phyloP scores from a whole-genome alignment of 176 grass and related monocot genomes.

The Luzula sylvatica region DNA sequence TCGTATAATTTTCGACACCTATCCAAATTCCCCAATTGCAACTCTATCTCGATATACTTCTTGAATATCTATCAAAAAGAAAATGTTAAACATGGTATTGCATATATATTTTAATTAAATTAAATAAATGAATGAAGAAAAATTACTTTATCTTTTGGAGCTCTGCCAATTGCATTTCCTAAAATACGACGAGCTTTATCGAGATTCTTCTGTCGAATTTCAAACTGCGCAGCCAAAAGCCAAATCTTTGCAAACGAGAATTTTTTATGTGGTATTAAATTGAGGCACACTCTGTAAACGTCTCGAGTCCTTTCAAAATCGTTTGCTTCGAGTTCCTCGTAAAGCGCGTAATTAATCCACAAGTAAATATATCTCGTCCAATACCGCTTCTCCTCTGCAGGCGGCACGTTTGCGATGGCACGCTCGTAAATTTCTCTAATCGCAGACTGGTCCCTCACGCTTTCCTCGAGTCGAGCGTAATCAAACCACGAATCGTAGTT shows the following conservation, averaged over 20 bases:
- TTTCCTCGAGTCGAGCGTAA: slow-evolving; percentile 73
- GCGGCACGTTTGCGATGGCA: slow-evolving; percentile 67
- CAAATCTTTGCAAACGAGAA: slow-evolving; percentile 79
- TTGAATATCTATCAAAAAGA: slow-evolving; percentile 43
- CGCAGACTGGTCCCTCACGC: slow-evolving; percentile 48
- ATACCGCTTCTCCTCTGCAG: slow-evolving; percentile 74
- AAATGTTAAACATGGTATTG: neutral
- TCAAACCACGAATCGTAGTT: slow-evolving; percentile 89
- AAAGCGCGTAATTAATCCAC: slow-evolving; percentile 87
- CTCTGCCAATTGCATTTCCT: slow-evolving; percentile 77
- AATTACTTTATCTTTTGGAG: slow-evolving; percentile 70
- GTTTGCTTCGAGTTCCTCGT: slow-evolving; percentile 68
- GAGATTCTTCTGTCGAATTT: slow-evolving; percentile 54
- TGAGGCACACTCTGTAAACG: slow-evolving; percentile 51
- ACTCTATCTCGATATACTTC: slow-evolving; percentile 83
- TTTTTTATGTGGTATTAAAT: slow-evolving; percentile 73
- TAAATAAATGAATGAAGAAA: neutral
- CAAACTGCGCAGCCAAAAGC: slow-evolving; percentile 76
- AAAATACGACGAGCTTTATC: slow-evolving; percentile 44
- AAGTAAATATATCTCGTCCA: slow-evolving; percentile 79
- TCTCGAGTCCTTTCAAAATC: slow-evolving; percentile 53
- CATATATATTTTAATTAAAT: neutral
- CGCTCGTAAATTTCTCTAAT: slow-evolving; percentile 71
- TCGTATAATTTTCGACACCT: slow-evolving; percentile 64
- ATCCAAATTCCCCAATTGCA: slow-evolving; percentile 64